These are phyloP conservation scores for Somion occarium DNA, from an alignment of 1,284 basidiomycete species.

Conservation along the genomic window DNA sequence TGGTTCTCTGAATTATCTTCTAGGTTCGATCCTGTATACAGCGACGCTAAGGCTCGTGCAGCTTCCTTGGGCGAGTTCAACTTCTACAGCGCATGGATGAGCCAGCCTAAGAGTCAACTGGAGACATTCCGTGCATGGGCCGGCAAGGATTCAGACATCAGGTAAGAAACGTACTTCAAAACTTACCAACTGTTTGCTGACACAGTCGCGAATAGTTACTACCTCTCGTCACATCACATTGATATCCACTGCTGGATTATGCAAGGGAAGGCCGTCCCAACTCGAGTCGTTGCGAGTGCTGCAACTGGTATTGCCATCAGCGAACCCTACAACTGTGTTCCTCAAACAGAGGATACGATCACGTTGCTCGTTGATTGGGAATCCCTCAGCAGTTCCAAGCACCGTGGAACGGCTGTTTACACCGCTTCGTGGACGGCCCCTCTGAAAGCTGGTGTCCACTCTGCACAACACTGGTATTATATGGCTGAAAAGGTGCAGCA, in stretches of 20 bases:
- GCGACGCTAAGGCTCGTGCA: conserved; percentile 79
- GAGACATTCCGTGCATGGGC: conserved; percentile 95
- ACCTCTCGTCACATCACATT: conserved; percentile 92
- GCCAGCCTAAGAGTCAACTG: conserved; percentile 90
- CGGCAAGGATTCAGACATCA: conserved; percentile 89
- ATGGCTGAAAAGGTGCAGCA: conserved; percentile 80
- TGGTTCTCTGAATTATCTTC: not conserved
- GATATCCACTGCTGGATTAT: conserved; percentile 91
- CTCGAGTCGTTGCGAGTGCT: conserved; percentile 83
- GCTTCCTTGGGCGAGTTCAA: conserved; percentile 85
- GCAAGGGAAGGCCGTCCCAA: conserved; percentile 74
- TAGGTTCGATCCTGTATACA: conserved; percentile 90
- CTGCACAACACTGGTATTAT: conserved; percentile 91
- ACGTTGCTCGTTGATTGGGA: conserved; percentile 93
- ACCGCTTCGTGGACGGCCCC: conserved; percentile 90
- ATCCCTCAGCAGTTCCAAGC: conserved; percentile 62
- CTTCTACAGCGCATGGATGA: conserved; percentile 92
- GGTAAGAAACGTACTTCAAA: conserved; percentile 31
- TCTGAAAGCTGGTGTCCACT: conserved; percentile 74
- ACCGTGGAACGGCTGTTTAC: conserved; percentile 81
- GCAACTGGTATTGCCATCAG: conserved; percentile 86
- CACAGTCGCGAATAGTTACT: conserved; percentile 54
- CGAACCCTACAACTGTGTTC: conserved; percentile 81
- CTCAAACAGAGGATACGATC: conserved; percentile 90
- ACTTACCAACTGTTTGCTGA: not conserved